Evolutionary conservation across 768 basidiomycete species (phyloP).

Genomic region (Leccinum sublutescens): DNA sequence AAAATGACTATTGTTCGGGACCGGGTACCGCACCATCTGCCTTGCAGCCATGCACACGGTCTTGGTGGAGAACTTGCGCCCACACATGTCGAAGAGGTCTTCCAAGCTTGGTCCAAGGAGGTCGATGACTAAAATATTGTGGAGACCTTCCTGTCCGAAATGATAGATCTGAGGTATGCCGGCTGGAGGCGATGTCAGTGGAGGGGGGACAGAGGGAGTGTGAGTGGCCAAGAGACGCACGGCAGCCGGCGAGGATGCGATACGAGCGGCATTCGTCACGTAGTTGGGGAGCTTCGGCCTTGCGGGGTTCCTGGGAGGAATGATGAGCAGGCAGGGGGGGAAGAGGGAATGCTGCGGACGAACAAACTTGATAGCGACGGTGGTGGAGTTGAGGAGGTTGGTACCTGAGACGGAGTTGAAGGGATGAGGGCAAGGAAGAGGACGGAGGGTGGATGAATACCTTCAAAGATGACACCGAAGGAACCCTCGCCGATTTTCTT

Average conservation of each 20-base stretch:
- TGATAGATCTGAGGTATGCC: constrained; percentile 99
- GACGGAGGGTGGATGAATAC: constrained; percentile 35
- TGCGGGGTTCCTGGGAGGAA: constrained; percentile 69
- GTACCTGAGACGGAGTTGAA: constrained; percentile 57
- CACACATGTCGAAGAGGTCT: constrained; percentile 99
- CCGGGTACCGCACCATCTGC: constrained; percentile 72
- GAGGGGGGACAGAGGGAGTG: constrained; percentile 7
- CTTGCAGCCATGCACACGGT: constrained; percentile 99
- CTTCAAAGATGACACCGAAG: constrained; percentile 95
- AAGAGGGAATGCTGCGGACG: constrained; percentile 36
- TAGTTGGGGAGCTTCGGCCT: constrained; percentile 96
- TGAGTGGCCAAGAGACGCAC: constrained; percentile 49
- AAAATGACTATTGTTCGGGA: neutral
- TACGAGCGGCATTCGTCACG: constrained; percentile 98
- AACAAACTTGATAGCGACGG: constrained; percentile 99
- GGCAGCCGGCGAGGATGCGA: constrained; percentile 84
- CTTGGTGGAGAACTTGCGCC: constrained; percentile 95
- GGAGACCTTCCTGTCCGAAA: constrained; percentile 97
- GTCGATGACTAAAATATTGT: constrained; percentile 99
- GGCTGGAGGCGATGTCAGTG: constrained; percentile 46
- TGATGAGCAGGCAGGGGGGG: constrained; percentile 7
- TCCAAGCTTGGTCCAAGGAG: constrained; percentile 94
- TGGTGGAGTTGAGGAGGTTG: constrained; percentile 96
- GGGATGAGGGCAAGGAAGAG: neutral
- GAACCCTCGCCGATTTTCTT: constrained; percentile 99